Evolutionary conservation across 2,329 filamentous ascomycete species (phyloP).

Genomic region (Verticillium zaregamsianum): DNA sequence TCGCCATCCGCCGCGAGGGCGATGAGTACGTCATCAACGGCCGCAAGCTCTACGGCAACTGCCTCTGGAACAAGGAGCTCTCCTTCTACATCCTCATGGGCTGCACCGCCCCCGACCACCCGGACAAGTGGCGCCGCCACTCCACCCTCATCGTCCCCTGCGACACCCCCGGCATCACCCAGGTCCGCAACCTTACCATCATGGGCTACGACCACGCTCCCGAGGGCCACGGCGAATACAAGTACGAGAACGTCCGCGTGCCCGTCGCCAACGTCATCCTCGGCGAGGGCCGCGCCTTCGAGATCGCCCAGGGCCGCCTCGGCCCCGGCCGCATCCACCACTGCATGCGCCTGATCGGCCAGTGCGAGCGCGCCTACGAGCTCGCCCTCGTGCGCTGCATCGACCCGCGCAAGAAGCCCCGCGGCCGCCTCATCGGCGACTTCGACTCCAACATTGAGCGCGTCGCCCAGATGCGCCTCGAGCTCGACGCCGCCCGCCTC

Average conservation of each 20-base stretch:
- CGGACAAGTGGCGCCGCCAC: slow-evolving; percentile 80
- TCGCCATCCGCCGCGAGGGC: slow-evolving; percentile 78
- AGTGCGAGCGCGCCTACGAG: slow-evolving; percentile 84
- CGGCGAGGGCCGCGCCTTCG: slow-evolving; percentile 89
- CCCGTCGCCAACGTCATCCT: slow-evolving; percentile 83
- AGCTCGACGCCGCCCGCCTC: slow-evolving; percentile 87
- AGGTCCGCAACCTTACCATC: slow-evolving; percentile 88
- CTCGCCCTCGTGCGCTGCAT: slow-evolving; percentile 94
- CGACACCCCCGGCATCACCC: slow-evolving; percentile 77
- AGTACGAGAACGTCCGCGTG: slow-evolving; percentile 84
- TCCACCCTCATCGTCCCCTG: slow-evolving; percentile 87
- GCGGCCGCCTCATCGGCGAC: slow-evolving; percentile 78
- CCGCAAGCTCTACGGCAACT: slow-evolving; percentile 28
- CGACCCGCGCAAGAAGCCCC: slow-evolving; percentile 83
- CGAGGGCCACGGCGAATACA: slow-evolving; percentile 91
- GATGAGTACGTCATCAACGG: slow-evolving; percentile 90
- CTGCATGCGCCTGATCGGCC: slow-evolving; percentile 91
- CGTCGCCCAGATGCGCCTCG: slow-evolving; percentile 85
- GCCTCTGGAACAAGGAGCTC: slow-evolving; percentile 20
- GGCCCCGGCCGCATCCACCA: slow-evolving; percentile 97
- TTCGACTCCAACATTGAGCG: slow-evolving; percentile 95
- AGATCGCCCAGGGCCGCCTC: slow-evolving; percentile 95
- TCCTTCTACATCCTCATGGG: slow-evolving; percentile 95
- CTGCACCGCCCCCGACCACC: slow-evolving; percentile 74
- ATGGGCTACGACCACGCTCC: slow-evolving; percentile 97